Evolutionary conservation across 2,329 filamentous ascomycete genomes (phyloP).

Genomic region (Xylaria sp.): DNA sequence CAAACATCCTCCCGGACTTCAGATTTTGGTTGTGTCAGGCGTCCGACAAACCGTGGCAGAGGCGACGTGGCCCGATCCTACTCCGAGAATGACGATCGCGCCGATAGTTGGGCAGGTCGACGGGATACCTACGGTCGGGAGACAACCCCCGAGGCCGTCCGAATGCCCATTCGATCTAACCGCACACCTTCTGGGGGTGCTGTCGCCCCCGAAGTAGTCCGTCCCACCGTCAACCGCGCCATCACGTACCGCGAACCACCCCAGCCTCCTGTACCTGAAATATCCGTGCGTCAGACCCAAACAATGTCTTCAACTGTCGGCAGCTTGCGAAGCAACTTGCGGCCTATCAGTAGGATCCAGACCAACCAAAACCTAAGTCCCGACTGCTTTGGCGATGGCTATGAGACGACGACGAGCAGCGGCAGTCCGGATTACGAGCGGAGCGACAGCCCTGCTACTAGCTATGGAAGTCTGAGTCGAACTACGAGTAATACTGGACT

Average conservation of each 20-base stretch:
- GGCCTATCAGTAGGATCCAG: conserved; percentile 59
- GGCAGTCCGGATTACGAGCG: conserved; percentile 64
- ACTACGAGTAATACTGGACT: conserved; percentile 55
- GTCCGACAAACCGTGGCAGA: conserved; percentile 52
- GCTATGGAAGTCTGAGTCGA: conserved; percentile 64
- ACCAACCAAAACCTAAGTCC: conserved; percentile 53
- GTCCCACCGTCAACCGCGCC: conserved; percentile 47
- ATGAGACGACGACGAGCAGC: conserved; percentile 62
- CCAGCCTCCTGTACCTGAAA: conserved; percentile 42
- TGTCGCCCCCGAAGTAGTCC: conserved; percentile 46
- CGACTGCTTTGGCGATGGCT: conserved; percentile 62
- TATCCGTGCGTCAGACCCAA: conserved; percentile 42
- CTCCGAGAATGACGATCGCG: conserved; percentile 54
- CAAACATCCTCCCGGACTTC: conserved; percentile 41
- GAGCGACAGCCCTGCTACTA: conserved; percentile 67
- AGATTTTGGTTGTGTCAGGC: conserved; percentile 44
- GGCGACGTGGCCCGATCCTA: conserved; percentile 63
- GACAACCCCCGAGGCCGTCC: conserved; percentile 53
- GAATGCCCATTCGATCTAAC: conserved; percentile 59
- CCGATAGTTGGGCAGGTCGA: conserved; percentile 47
- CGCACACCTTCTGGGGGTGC: conserved; percentile 45
- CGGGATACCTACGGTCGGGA: conserved; percentile 53
- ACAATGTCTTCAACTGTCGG: conserved; percentile 50
- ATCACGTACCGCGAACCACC: conserved; percentile 49
- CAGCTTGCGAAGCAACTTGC: conserved; percentile 56